Base-by-base conservation (phyloP, 192 early-diverging fungal genomes). In the Backusella australiensis region DNA sequence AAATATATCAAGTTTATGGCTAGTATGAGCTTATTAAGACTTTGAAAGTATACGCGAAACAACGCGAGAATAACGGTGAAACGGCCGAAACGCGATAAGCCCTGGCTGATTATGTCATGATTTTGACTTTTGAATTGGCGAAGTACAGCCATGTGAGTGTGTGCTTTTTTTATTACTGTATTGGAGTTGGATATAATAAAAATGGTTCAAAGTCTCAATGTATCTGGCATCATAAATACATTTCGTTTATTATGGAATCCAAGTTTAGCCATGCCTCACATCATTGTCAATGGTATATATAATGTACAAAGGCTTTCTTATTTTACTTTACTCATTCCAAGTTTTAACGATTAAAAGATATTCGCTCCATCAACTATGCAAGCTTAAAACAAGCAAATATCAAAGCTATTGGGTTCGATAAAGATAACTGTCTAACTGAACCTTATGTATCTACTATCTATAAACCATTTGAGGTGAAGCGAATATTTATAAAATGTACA, bases 391-490 rank as follows among this genome's bases (percentile, higher is more conserved):
- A 78, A 15, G 65, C 77, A 2, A 73, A 67, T 69, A 89, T 97
- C 73, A 75, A 80, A 32, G 92, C 89, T 35, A 78, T 97, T n/a
- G 94, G 88, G 4, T 99, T 97, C 82, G 97, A 99, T 82, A 99
- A 99, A 84, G 97, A 99, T 81, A 99, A 99, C 87, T 97, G 95
- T 34, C 79, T 99, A 9, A 96, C 97, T 0, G 87, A 88, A 19
- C 97, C 97, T 4, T 99, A 97, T 75, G 83, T 82, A 23, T 74
- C 85, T 38, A 65, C 87, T 0, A 83, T 96, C 6, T 84, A 97
- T 80, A 87, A 91, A 2, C 87, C 89, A 0, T 96, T 97, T 81
- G 52, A 85, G 56, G 85, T 90, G 82, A 72, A 42, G n/a, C 9
- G n/a, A 9, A 49, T 44, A 44, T 44, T 6, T 15, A 49, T 32